Percentiles rank a stretch among this genome's conserved stretches.
Conservation (phyloP, 768 basidiomycete species). For the Lactifluus rugatus region DNA sequence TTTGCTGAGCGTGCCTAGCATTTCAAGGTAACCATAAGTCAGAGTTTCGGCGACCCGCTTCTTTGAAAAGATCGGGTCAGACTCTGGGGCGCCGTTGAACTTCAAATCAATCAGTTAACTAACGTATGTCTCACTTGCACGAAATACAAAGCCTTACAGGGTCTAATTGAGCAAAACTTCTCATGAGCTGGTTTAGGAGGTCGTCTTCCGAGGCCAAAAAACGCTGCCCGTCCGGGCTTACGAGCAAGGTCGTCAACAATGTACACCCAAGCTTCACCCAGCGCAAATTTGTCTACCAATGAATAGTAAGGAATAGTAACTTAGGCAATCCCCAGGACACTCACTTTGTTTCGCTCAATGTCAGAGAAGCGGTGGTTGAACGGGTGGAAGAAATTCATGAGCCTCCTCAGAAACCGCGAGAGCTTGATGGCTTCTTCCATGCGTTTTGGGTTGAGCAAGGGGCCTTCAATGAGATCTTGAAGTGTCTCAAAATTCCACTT, state of each 20-base stretch:
- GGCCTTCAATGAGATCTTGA: constrained; percentile 85
- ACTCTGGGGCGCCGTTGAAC: constrained; percentile 64
- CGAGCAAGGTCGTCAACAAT: constrained; percentile 71
- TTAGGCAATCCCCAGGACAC: not conserved
- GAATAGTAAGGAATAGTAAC: not conserved
- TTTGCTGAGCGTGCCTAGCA: constrained; percentile 87
- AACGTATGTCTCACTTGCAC: too few species aligned
- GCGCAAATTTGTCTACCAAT: constrained; percentile 54
- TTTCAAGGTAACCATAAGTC: constrained; percentile 89
- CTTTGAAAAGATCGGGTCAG: constrained; percentile 80
- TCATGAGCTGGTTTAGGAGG: constrained; percentile 72
- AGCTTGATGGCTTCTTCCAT: constrained; percentile 93
- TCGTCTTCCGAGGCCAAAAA: constrained; percentile 79
- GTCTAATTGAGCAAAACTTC: constrained; percentile 86
- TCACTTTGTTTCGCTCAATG: constrained; percentile 57
- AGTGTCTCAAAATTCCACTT: constrained; percentile 92
- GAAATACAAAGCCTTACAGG: constrained; percentile 49
- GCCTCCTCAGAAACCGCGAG: constrained; percentile 75
- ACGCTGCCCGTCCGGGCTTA: constrained; percentile 72
- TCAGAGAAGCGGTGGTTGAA: constrained; percentile 82
- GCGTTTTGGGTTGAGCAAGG: constrained; percentile 80
- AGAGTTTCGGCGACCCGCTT: constrained; percentile 71
- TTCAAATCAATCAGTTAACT: constrained; percentile 23
- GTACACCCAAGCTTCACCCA: constrained; percentile 85
- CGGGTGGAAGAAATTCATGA: constrained; percentile 93